Conservation (phyloP, 441 rosid species). For the Adansonia gregorii region DNA sequence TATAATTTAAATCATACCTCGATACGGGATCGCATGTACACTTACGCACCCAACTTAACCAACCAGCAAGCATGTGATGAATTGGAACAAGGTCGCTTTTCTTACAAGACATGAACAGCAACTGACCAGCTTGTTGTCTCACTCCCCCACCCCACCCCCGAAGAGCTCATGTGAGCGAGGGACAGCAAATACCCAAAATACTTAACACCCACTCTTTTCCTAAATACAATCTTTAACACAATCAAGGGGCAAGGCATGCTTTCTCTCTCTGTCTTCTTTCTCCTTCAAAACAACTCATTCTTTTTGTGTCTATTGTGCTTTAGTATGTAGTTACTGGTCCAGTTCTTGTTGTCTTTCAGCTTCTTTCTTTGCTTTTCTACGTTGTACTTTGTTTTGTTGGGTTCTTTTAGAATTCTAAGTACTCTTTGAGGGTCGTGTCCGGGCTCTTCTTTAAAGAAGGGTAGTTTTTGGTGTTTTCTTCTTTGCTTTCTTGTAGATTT, state of each 20-base stretch:
- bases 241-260: conserved; percentile 17
- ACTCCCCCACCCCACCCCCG: too few relatives aligned
- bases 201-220: conserved; percentile 11
- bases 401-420: conserved; percentile 34
- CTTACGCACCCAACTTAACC: neutral
- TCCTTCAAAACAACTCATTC: conserved; percentile 22
- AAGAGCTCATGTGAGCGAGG: conserved; percentile 31
- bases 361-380: conserved; percentile 28
- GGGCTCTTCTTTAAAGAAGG: conserved; percentile 37
- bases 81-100: conserved; percentile 29
- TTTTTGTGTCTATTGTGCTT: conserved; percentile 45
- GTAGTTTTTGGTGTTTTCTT: conserved; percentile 23
- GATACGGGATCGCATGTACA: too few relatives aligned
- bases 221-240: neutral
- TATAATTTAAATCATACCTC: too few relatives aligned
- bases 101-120: conserved; percentile 42
- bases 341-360: conserved; percentile 15
- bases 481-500: conserved; percentile 32
- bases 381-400: conserved; percentile 34
- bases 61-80: conserved; percentile 33
- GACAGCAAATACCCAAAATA: conserved; percentile 6
- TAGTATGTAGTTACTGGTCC: conserved; percentile 38
- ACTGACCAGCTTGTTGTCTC: conserved; percentile 51
- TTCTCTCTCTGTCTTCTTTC: conserved; percentile 20
- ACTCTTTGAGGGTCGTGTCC: conserved; percentile 33